phyloP scores from a whole-genome alignment of 441 rosid species.

The Corymbia citriodora region DNA sequence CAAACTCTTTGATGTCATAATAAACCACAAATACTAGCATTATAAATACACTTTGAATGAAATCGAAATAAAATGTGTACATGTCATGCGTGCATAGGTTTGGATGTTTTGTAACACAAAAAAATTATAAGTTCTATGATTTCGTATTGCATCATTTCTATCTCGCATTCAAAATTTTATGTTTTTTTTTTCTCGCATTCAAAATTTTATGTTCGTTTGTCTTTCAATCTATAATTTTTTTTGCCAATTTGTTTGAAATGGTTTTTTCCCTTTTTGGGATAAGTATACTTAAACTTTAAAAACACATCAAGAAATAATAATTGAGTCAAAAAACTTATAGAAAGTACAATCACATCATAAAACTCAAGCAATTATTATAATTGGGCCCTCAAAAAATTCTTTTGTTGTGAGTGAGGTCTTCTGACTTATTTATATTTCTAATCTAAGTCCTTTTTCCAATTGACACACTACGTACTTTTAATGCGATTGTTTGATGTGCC shows the following conservation, averaged over 20 bases:
- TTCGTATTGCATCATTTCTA: not conserved
- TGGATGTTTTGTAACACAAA: too few species aligned
- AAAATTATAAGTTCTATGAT: too few species aligned
- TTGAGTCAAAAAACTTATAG: rapidly evolving
- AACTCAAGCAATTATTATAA: not conserved
- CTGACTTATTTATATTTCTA: not conserved
- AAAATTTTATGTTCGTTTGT: not conserved
- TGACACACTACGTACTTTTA: not conserved
- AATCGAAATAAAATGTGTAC: too few species aligned
- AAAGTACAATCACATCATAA: not conserved
- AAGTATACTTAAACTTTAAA: not conserved
- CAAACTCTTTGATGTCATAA: not conserved
- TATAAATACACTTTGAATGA: not conserved
- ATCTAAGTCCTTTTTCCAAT: not conserved
- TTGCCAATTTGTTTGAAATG: not conserved
- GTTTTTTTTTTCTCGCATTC: not conserved
- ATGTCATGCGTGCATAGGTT: too few species aligned
- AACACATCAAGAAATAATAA: not conserved
- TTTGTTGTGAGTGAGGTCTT: not conserved
- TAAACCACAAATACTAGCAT: not conserved
- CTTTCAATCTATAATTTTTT: not conserved
- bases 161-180: not conserved
- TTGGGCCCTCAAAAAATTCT: not conserved
- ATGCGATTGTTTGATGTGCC: not conserved
- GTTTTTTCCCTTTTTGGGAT: not conserved